phyloP scores from a whole-genome alignment of 169 alveolate species.

The Plasmodium coatneyi region DNA sequence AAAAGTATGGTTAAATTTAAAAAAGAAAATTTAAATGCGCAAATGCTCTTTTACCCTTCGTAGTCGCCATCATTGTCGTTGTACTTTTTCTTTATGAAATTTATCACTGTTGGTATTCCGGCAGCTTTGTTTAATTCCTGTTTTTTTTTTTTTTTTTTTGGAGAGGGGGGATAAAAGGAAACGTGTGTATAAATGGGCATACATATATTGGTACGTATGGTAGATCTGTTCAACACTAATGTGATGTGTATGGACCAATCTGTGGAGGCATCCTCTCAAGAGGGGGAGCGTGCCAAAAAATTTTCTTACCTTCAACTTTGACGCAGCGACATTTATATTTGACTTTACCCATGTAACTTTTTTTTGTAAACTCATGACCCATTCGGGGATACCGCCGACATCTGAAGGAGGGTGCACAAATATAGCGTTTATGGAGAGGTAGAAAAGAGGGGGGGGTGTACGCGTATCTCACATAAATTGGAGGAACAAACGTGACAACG shows the following conservation, averaged over 20 bases:
- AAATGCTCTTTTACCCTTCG: constrained; percentile 29
- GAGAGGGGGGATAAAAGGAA: not conserved
- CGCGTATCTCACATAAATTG: not conserved
- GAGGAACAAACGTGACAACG: not conserved
- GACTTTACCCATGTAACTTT: constrained; percentile 83
- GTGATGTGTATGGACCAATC: not conserved
- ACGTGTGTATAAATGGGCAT: not conserved
- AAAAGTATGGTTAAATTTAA: not conserved
- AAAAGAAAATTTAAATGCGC: not conserved
- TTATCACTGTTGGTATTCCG: constrained; percentile 50
- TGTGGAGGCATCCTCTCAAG: not conserved
- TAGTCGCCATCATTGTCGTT: constrained; percentile 11
- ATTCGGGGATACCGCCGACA: constrained; percentile 83
- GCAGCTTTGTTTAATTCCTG: constrained; percentile 65
- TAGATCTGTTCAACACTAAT: not conserved
- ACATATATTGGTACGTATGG: constrained; percentile 11
- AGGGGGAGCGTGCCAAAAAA: not conserved
- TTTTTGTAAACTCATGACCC: constrained; percentile 88
- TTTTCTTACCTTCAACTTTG: constrained; percentile 25
- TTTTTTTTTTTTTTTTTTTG: not conserved
- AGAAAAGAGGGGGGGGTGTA: not conserved
- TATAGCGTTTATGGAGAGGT: not conserved
- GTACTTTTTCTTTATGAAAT: constrained; percentile 52
- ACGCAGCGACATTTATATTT: constrained; percentile 74
- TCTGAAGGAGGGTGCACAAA: constrained; percentile 32